Percentiles rank a stretch among this genome's conserved stretches.
phyloP scores from a whole-genome alignment of 228 moss, liverwort and hornwort species.

The Sphagnum magellanicum region DNA sequence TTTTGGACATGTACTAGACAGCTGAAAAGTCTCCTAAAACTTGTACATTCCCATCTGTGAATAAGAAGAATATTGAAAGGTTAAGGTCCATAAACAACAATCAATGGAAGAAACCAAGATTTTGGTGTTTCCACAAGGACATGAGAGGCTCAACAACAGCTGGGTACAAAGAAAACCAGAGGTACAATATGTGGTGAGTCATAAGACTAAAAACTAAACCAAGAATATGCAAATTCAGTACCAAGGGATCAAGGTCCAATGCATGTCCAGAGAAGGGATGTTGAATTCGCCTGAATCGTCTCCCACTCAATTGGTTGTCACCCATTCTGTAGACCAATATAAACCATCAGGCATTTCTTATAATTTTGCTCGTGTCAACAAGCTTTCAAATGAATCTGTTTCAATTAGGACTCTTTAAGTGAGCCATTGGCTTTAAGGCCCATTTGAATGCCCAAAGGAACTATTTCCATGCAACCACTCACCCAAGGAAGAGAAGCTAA shows the following conservation, averaged over 20 bases:
- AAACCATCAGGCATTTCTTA: not conserved
- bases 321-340: slow-evolving; percentile 56
- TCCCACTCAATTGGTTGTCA: slow-evolving; percentile 76
- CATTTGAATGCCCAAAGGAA: too few relatives aligned
- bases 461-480: too few relatives aligned
- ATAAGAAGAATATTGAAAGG: not conserved
- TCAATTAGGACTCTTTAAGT: too few relatives aligned
- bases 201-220: not conserved
- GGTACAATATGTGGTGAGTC: not conserved
- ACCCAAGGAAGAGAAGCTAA: too few relatives aligned
- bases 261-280: slow-evolving; percentile 56
- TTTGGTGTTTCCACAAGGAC: not conserved
- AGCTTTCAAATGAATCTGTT: too few relatives aligned
- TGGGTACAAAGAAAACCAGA: not conserved
- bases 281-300: slow-evolving; percentile 78
- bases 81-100: not conserved
- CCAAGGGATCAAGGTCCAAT: slow-evolving; percentile 76
- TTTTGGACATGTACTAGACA: not conserved
- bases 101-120: too few relatives aligned
- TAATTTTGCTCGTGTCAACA: too few relatives aligned
- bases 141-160: not conserved
- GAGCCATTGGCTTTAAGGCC: too few relatives aligned
- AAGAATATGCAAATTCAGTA: slow-evolving; percentile 13
- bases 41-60: not conserved
- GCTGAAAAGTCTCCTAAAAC: not conserved